A percentile compares a stretch with the other conserved stretches of the same genome.
Conservation (phyloP, 768 basidiomycete species). For the Rickenella mellea region DNA sequence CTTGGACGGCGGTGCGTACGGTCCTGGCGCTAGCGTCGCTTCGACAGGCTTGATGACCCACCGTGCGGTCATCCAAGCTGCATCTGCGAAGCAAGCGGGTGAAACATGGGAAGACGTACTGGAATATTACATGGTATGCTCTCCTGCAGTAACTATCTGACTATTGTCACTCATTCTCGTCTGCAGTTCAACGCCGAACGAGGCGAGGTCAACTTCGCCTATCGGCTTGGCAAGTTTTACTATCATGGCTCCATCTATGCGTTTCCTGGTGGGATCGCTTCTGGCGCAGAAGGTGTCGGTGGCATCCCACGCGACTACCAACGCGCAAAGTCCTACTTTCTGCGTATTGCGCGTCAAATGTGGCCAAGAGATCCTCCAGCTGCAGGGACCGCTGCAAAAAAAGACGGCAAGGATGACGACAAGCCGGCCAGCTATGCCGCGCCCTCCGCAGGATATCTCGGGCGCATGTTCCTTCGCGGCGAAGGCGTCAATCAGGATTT, state of each 20-base stretch:
- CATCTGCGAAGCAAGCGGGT: slow-evolving; percentile 72
- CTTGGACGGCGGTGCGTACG: slow-evolving; percentile 86
- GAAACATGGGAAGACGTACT: slow-evolving; percentile 92
- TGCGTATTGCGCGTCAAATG: slow-evolving; percentile 68
- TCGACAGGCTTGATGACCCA: slow-evolving; percentile 71
- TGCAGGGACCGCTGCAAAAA: slow-evolving; percentile 23
- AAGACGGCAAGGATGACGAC: slow-evolving; percentile 26
- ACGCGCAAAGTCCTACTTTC: slow-evolving; percentile 76
- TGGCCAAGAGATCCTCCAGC: slow-evolving; percentile 76
- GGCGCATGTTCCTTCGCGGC: slow-evolving; percentile 89
- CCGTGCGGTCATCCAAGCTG: slow-evolving; percentile 76
- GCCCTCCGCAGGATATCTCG: slow-evolving; percentile 79
- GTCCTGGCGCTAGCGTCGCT: slow-evolving; percentile 88
- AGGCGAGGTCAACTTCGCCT: slow-evolving; percentile 82
- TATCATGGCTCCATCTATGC: slow-evolving; percentile 93
- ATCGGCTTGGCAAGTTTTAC: slow-evolving; percentile 88
- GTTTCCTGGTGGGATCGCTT: slow-evolving; percentile 67
- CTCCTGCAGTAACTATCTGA: not conserved
- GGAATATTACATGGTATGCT: slow-evolving; percentile 77
- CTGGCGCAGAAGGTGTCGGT: slow-evolving; percentile 88
- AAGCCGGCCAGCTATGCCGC: slow-evolving; percentile 48
- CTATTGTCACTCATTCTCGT: slow-evolving; percentile 6
- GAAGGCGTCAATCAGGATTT: slow-evolving; percentile 81
- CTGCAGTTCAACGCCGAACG: slow-evolving; percentile 88
- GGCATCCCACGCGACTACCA: slow-evolving; percentile 73